Conservation (phyloP, 768 basidiomycete genomes). For the Hypsizygus marmoreus region DNA sequence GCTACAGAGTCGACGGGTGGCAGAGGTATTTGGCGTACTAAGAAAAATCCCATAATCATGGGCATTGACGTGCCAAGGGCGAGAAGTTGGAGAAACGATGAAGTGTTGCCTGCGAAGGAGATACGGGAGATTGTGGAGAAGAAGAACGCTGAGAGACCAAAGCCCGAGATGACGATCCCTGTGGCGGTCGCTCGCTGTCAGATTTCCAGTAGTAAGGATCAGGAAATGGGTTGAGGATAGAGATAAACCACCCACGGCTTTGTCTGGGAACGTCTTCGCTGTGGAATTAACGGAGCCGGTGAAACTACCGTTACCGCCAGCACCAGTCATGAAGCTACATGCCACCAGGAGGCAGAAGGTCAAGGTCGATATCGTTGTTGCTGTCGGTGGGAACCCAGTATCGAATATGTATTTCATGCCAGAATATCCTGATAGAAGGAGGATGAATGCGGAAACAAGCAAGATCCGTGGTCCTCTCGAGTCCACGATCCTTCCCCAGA, state of each 20-base stretch:
- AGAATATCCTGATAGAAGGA: constrained; percentile 70
- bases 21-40: constrained; percentile 70
- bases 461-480: constrained; percentile 68
- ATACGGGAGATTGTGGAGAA: constrained; percentile 78
- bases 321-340: constrained; percentile 74
- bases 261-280: constrained; percentile 80
- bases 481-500: constrained; percentile 83
- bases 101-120: constrained; percentile 76
- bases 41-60: constrained; percentile 76
- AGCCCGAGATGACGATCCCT: constrained; percentile 81
- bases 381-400: constrained; percentile 41
- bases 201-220: constrained; percentile 1
- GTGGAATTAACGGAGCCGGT: constrained; percentile 75
- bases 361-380: constrained; percentile 38
- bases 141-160: constrained; percentile 89
- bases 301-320: constrained; percentile 75
- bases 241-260: constrained; percentile 47
- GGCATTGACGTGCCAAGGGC: constrained; percentile 77
- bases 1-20: constrained; percentile 34
- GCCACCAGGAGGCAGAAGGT: constrained; percentile 53
- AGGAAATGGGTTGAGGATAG: constrained; percentile 1
- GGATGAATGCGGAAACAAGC: constrained; percentile 56
- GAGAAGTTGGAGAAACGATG: constrained; percentile 73
- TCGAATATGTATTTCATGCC: constrained; percentile 74
- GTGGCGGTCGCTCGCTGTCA: constrained; percentile 74